Evolutionary conservation across 1,284 basidiomycete species (phyloP), one percentile per base, ranked within the genome.

Genomic region (Trametes polyzona): DNA sequence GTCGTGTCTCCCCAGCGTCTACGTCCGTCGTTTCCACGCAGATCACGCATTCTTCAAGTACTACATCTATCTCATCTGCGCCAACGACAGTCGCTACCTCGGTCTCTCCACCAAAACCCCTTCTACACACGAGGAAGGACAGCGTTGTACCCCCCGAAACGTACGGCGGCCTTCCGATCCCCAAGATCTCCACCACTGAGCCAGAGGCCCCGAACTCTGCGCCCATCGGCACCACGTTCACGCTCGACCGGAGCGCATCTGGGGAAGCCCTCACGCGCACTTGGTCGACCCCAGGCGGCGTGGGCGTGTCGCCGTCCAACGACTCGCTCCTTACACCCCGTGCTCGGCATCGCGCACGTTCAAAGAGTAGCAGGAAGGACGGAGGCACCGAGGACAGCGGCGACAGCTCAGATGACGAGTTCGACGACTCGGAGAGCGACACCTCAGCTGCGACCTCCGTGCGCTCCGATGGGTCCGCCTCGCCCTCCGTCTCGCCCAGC

Each of bases 161-260:
- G 2, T 78, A 75, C 47, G 73, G 70, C 9, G 75, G 76, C 0
- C 61, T 79, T 11, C 74, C 77, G 2, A 80, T 86, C 43, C 84
- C 84, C 12, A 72, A 67, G 10, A 84, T 86, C 53, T 78, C 81
- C 3, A 84, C 80, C 1, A 81, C 81, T 2, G 76, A 68, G 2
- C 76, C 80, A 1, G 78, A 80, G 27, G 73, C 74, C 0, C 74
- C 78, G 1, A 44, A 60, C 1, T 32, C 65, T n/a, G 47, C 64
- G 11, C 44, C 61, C 14, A 23, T 46, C 14, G 52, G 42, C 16
- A 39, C 52, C 19, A 52, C 52, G 3, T 37, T 57, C 21, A 14
- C 27, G 1, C 16, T 32, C n/a, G 39, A 42, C 8, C 37, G 39
- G 8, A 24, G 30, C 2, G 9, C 42, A 2, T 44, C 54, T 0